A percentile compares a stretch with the other conserved stretches of the same genome.
Conservation (phyloP, 2,329 filamentous ascomycete genomes). For the Fusarium nematophilum region DNA sequence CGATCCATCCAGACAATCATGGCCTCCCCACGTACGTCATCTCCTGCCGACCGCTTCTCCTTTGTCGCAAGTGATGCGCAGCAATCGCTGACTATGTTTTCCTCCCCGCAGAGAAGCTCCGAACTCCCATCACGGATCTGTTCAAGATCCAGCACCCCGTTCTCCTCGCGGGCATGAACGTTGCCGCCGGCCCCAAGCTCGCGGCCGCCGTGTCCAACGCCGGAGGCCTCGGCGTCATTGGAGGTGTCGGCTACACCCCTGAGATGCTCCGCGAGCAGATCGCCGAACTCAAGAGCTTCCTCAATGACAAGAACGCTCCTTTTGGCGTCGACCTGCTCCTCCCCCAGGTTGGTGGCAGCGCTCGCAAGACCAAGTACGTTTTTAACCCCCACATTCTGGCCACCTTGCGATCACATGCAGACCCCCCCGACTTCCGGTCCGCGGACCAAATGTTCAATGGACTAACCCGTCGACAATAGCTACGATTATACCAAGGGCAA, state of each 20-base stretch:
- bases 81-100: constrained; percentile 27
- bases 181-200: constrained; percentile 94
- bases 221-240: constrained; percentile 95
- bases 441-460: background rate
- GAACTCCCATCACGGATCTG: constrained; percentile 92
- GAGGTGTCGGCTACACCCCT: constrained; percentile 94
- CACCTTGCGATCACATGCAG: constrained; percentile 38
- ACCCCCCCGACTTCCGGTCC: too few species aligned
- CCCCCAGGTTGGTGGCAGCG: constrained; percentile 92
- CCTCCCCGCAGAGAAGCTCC: constrained; percentile 65
- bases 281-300: constrained; percentile 88
- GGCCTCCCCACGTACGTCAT: constrained; percentile 81
- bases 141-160: constrained; percentile 98
- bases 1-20: constrained; percentile 59
- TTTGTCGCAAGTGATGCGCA: constrained; percentile 9
- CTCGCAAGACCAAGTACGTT: constrained; percentile 88
- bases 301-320: constrained; percentile 90
- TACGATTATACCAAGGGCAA: constrained; percentile 99
- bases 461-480: constrained; percentile 61
- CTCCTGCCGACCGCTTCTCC: background rate
- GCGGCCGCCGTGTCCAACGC: constrained; percentile 97
- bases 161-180: constrained; percentile 98
- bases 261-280: constrained; percentile 98
- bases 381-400: constrained; percentile 8
- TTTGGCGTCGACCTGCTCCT: constrained; percentile 95